phyloP scores from a whole-genome alignment of 306 rosid species.

The Phaseolus lunatus region DNA sequence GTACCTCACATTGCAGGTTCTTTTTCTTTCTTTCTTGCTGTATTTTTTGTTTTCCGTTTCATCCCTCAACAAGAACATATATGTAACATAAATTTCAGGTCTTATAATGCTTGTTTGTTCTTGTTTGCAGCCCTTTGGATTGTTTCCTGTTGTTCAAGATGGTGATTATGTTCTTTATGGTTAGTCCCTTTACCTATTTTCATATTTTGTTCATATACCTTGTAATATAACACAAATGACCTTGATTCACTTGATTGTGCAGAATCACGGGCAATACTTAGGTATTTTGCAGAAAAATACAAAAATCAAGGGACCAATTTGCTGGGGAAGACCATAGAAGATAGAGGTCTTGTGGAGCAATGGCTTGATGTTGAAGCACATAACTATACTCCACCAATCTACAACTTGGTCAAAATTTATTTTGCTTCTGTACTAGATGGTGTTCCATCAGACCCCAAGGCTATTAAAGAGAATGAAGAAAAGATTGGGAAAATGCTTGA shows the following conservation, averaged over 20 bases:
- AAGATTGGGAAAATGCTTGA: slow-evolving; percentile 36
- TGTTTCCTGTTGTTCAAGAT: slow-evolving; percentile 55
- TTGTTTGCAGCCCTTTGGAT: slow-evolving; percentile 57
- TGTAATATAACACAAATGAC: not conserved
- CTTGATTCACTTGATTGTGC: not conserved
- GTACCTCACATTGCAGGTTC: slow-evolving; percentile 56
- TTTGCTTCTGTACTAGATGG: not conserved
- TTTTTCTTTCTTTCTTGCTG: not conserved
- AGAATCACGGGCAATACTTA: slow-evolving; percentile 45
- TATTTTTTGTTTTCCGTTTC: not conserved
- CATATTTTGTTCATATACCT: not conserved
- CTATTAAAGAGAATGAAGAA: slow-evolving; percentile 29
- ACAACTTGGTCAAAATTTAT: slow-evolving; percentile 11
- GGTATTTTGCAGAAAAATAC: slow-evolving; percentile 41
- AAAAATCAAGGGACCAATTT: slow-evolving; percentile 40
- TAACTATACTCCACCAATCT: slow-evolving; percentile 33
- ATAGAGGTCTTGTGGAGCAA: slow-evolving; percentile 46
- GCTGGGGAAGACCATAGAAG: slow-evolving; percentile 45
- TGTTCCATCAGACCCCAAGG: not conserved
- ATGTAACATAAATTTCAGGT: too few species aligned
- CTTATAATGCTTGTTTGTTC: not conserved
- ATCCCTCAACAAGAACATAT: not conserved
- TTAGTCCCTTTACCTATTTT: not conserved
- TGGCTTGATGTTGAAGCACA: slow-evolving; percentile 49
- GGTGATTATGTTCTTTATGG: slow-evolving; percentile 61